phyloP scores from a whole-genome alignment of 176 grass and related monocot genomes.

The Guadua angustifolia region DNA sequence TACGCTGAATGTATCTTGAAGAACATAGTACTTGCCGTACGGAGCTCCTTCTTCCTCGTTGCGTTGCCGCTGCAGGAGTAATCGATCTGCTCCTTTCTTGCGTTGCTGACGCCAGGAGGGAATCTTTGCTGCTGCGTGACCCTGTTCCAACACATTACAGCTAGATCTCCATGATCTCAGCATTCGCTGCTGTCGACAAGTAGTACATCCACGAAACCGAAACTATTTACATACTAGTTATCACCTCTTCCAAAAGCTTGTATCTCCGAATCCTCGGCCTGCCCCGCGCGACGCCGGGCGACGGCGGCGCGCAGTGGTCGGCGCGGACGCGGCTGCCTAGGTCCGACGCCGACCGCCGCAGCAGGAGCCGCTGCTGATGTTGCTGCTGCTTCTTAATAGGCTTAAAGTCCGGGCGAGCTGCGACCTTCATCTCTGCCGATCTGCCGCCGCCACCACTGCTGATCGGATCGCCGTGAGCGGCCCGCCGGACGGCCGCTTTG shows the following conservation, averaged over 20 bases:
- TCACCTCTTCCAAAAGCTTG: slow-evolving; percentile 95
- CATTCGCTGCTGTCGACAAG: not conserved
- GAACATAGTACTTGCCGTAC: too few relatives aligned
- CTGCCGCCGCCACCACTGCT: not conserved
- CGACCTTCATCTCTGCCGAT: slow-evolving; percentile 50
- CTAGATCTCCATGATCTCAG: not conserved
- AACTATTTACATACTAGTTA: not conserved
- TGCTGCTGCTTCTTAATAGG: slow-evolving; percentile 81
- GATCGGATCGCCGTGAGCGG: slow-evolving; percentile 12
- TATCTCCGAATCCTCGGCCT: slow-evolving; percentile 80
- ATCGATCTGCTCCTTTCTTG: too few relatives aligned
- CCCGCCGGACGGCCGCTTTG: slow-evolving; percentile 35
- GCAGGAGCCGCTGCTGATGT: slow-evolving; percentile 44
- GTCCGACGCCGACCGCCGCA: slow-evolving; percentile 74
- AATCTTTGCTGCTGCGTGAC: too few relatives aligned
- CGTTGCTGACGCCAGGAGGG: too few relatives aligned
- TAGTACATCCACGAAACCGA: not conserved
- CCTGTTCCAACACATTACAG: too few relatives aligned
- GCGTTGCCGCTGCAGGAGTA: too few relatives aligned
- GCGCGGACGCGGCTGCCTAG: slow-evolving; percentile 51
- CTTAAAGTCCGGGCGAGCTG: slow-evolving; percentile 63
- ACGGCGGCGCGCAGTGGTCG: slow-evolving; percentile 45
- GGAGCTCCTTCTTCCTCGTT: too few relatives aligned
- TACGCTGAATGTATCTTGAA: too few relatives aligned
- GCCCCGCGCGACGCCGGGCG: slow-evolving; percentile 50